Base-by-base conservation (phyloP, 768 basidiomycete species). In the Tulasnella calospora region DNA sequence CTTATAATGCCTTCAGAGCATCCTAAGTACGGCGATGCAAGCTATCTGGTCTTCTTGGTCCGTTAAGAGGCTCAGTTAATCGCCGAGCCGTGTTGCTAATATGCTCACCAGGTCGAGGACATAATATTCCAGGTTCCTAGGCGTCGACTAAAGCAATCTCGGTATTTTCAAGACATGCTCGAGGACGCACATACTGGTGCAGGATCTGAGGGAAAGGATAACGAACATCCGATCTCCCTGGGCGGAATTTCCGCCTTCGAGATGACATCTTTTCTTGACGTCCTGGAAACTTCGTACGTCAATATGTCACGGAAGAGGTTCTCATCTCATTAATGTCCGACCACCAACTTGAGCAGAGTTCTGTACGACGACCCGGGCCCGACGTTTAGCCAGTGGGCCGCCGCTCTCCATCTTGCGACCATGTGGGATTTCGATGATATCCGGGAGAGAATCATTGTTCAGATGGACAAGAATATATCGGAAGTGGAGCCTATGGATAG, bases 371-470 rank as follows among this genome's bases (percentile, higher is more conserved):
- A n/a, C 27, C n/a, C 74, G 15, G 27, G 8, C 0, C 30, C 30
- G 23, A 75, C 13, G 12, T 47, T 55, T 44, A 15, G n/a, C 17
- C 44, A 55, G n/a, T 78, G 69, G 70, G 7, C 40, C 6, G 70
- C 77, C 17, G 71, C 71, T 4, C 69, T 78, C 2, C 69, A 78
- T 41, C 77, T 78, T 12, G 77, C 77, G 36, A 78, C 77, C 23
- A 78, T 78, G 77, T 78, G 77, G 77, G 27, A 27, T 33, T 78
- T 71, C 33, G 71, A 78, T 21, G 70, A 35, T 21, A 17, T 71
- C 40, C 36, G 77, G 44, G 33, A 71, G 13, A 41, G 44, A 12
- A 69, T 69, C 46, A 51, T 78, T 40, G 27, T 21, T 6, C 23
- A 72, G 0, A 73, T 78, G 41, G 77, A 78, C 30, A 33, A 27